Evolutionary conservation across 257 asterid genomes (phyloP), one percentile per base, ranked within the genome.

Genomic region (Leonotis leonurus): DNA sequence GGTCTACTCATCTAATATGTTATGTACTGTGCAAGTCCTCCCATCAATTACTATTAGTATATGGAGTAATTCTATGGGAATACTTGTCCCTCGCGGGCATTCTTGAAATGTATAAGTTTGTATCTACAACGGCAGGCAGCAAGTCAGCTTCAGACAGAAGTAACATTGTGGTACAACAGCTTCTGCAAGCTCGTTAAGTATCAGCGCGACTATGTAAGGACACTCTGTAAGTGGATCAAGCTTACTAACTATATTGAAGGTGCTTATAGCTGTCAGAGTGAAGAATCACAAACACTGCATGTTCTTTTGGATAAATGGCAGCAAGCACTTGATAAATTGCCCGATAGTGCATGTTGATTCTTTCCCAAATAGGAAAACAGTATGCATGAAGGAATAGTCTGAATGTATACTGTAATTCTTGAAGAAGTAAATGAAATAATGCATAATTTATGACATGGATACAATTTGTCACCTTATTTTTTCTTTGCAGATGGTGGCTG

Each of bases 131-230:
- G 41, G 68, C 90, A 80, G 73, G 94, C 97, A 68, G 90, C 90
- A 21, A 76, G 74, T 56, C 97, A 89, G 90, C 86, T 89, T 33
- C 83, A 83, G 70, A 71, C 79, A 16, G 97, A 89, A 77, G 90
- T 89, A 53, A 62, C 77, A 12, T 85, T 81, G 5, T 89, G 95
- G 97, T 68, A 75, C 78, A 65, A 59, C 60, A 89, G 82, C 76
- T 82, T 89, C 46, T 74, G 82, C 78, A 84, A 77, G 49, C 85
- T 89, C 17, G 70, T 82, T 2, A 84, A 77, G 64, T 86, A 73
- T 67, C 95, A 89, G 73, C 73, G 70, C 3, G 94, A 89, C 57
- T 89, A 86, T 32, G 83, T 78, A 27, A 83, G 60, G 33, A 65
- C 76, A 55, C 84, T 89, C 70, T 59, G 79, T 65, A 77, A 71